Conservation (phyloP, 177 flowering plant species). For the Vitis hybrid region DNA sequence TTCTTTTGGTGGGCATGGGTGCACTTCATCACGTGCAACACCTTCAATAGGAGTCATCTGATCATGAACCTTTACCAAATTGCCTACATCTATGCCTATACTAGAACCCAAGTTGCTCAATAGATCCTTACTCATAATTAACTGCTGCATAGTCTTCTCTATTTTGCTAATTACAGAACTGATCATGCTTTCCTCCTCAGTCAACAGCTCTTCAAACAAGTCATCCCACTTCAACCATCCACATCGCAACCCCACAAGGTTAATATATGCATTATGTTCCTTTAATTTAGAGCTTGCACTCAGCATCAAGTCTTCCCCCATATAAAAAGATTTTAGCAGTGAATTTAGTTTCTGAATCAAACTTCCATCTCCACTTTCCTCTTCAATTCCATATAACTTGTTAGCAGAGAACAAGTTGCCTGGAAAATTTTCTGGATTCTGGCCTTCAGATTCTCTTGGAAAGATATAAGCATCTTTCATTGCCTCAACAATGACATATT, state of each 20-base stretch:
- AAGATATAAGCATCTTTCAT: conserved; percentile 24
- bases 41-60: conserved; percentile 8
- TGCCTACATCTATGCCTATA: conserved; percentile 17
- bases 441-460: conserved; percentile 3
- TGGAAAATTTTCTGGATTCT: conserved; percentile 1
- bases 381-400: conserved; percentile 3
- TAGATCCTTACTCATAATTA: conserved; percentile 22
- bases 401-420: neutral
- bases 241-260: conserved; percentile 14
- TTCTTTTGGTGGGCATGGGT: conserved; percentile 6
- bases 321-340: conserved; percentile 19
- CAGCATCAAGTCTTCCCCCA: conserved; percentile 24
- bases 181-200: conserved; percentile 29
- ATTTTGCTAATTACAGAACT: conserved; percentile 31
- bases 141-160: conserved; percentile 37
- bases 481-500: conserved; percentile 30
- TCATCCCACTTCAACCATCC: conserved; percentile 16
- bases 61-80: conserved; percentile 10
- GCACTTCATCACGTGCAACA: conserved; percentile 1
- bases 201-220: conserved; percentile 13
- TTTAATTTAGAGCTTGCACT: conserved; percentile 24
- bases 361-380: conserved; percentile 17
- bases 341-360: conserved; percentile 28
- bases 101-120: conserved; percentile 27
- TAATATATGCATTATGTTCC: conserved; percentile 19